A percentile compares a stretch with the other conserved stretches of the same genome.
phyloP scores from a whole-genome alignment of 225 moss, liverwort and hornwort genomes.

The Pleurozium schreberi region DNA sequence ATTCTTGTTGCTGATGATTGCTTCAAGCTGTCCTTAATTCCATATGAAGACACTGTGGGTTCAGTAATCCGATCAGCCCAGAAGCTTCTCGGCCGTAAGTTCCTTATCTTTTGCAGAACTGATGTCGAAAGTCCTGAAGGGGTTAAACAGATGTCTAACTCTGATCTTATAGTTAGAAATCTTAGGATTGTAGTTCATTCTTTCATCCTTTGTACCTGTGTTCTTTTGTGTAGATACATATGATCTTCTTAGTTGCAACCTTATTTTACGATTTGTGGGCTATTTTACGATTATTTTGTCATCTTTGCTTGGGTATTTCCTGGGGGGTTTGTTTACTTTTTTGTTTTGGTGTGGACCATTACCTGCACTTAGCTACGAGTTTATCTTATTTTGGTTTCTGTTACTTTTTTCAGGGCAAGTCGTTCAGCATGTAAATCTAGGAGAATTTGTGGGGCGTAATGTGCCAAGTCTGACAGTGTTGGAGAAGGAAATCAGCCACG shows the following conservation, averaged over 20 bases:
- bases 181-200: neutral
- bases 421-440: slow-evolving; percentile 66
- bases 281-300: neutral
- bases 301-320: neutral
- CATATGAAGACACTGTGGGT: slow-evolving; percentile 53
- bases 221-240: neutral
- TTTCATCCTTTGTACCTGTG: neutral
- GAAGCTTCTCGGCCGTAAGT: slow-evolving; percentile 86
- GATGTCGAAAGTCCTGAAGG: neutral
- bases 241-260: neutral
- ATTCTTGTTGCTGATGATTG: slow-evolving; percentile 90
- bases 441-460: slow-evolving; percentile 60
- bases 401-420: slow-evolving; percentile 55
- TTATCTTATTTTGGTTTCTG: neutral
- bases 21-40: slow-evolving; percentile 66
- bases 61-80: slow-evolving; percentile 65
- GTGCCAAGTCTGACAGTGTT: slow-evolving; percentile 65
- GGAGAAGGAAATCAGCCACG: slow-evolving; percentile 31
- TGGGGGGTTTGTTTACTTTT: neutral
- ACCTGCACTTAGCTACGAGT: neutral
- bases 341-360: neutral
- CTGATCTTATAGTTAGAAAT: neutral
- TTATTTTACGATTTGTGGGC: neutral
- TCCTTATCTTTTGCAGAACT: neutral
- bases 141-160: neutral